Conservation (phyloP, 768 basidiomycete genomes). For the Punctularia strigosozonata region DNA sequence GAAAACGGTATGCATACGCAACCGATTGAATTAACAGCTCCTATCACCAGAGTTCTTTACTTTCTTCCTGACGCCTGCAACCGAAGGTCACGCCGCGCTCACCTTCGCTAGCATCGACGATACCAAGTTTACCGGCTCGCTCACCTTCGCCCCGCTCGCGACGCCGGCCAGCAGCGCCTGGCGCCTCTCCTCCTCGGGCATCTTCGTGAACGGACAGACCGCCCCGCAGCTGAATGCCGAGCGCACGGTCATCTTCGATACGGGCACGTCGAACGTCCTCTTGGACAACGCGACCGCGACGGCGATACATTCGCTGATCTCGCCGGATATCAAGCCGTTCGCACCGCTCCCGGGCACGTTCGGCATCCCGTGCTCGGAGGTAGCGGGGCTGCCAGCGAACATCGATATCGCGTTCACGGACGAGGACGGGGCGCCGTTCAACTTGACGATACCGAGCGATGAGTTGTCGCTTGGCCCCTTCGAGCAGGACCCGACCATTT, state of each 20-base stretch:
- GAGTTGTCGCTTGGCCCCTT: constrained; percentile 51
- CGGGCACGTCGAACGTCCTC: constrained; percentile 44
- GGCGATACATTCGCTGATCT: constrained; percentile 45
- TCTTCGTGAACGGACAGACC: constrained; percentile 43
- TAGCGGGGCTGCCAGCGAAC: constrained; percentile 33
- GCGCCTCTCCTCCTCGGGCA: constrained; percentile 30
- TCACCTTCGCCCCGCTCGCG: constrained; percentile 8
- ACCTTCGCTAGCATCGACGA: constrained; percentile 35
- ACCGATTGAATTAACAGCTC: constrained; percentile 25
- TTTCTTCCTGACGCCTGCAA: constrained; percentile 33
- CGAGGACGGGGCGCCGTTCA: constrained; percentile 34
- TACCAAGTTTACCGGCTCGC: constrained; percentile 35
- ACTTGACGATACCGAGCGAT: constrained; percentile 43
- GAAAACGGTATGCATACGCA: too few relatives aligned
- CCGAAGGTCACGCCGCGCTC: constrained; percentile 22
- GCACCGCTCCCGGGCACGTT: constrained; percentile 40
- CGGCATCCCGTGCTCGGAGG: constrained; percentile 38
- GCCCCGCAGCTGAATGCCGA: constrained; percentile 25
- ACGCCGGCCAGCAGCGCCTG: constrained; percentile 19
- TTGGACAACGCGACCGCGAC: constrained; percentile 33
- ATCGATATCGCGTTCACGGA: constrained; percentile 44
- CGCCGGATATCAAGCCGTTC: constrained; percentile 41
- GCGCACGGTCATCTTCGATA: constrained; percentile 43
- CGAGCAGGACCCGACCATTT: constrained; percentile 31
- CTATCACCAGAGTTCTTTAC: constrained; percentile 32